Evolutionary conservation across 768 basidiomycete species (phyloP).

Genomic region (Coprinellus micaceus): DNA sequence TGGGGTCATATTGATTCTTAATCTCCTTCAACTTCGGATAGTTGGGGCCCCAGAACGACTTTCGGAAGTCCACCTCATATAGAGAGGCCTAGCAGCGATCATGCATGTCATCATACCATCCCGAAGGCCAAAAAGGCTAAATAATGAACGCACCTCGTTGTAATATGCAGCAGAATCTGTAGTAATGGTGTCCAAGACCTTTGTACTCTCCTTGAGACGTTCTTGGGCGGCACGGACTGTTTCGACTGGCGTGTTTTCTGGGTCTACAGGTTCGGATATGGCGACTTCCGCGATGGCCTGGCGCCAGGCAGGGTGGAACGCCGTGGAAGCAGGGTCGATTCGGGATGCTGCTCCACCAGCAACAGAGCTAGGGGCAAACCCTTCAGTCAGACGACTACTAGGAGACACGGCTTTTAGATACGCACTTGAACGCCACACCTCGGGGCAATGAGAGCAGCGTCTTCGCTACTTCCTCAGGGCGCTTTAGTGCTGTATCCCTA

Average conservation of each 20-base stretch:
- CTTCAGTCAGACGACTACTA: too few relatives aligned
- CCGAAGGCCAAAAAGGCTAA: neutral
- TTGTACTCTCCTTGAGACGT: constrained; percentile 14
- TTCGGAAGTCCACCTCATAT: constrained; percentile 36
- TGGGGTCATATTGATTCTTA: constrained; percentile 43
- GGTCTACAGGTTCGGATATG: constrained; percentile 20
- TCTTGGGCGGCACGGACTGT: constrained; percentile 14
- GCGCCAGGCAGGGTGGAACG: constrained; percentile 46
- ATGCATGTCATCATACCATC: neutral
- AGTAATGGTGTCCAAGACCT: constrained; percentile 21
- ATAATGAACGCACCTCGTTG: constrained; percentile 40
- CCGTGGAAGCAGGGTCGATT: constrained; percentile 32
- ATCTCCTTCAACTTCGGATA: constrained; percentile 35
- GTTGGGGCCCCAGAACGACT: constrained; percentile 44
- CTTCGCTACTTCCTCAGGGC: constrained; percentile 22
- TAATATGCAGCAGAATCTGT: constrained; percentile 41
- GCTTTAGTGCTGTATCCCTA: constrained; percentile 18
- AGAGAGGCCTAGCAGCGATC: constrained; percentile 33
- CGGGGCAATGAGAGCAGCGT: constrained; percentile 15
- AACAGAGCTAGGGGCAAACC: constrained; percentile 35
- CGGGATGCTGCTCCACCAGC: constrained; percentile 40
- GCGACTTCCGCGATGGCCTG: constrained; percentile 30
- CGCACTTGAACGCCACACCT: constrained; percentile 18
- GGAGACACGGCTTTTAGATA: too few relatives aligned
- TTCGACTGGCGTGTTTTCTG: constrained; percentile 17